These are phyloP conservation scores for Pittosporum tobira DNA, from an alignment of 129 eudicot species.

Conservation along the genomic window DNA sequence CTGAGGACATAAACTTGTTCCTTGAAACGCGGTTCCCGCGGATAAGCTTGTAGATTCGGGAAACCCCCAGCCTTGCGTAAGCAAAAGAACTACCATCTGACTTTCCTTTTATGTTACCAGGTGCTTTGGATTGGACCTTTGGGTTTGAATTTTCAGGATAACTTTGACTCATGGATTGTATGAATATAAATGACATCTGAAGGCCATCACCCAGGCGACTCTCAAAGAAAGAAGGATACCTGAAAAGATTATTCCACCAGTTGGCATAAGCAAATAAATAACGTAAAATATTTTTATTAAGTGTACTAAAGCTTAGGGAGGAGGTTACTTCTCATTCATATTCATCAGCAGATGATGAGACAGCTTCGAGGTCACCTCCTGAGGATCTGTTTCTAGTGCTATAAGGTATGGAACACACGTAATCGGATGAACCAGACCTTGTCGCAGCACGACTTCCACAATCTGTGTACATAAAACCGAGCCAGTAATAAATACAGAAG, in stretches of 20 bases:
- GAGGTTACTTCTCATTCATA: conserved; percentile 88
- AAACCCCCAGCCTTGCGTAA: conserved; percentile 72
- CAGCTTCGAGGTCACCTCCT: conserved; percentile 76
- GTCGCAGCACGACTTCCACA: conserved; percentile 81
- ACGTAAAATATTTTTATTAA: not conserved
- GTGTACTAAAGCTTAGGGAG: conserved; percentile 4
- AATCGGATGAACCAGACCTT: conserved; percentile 96
- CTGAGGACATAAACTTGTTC: conserved; percentile 89
- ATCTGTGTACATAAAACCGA: conserved; percentile 36
- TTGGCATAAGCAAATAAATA: conserved; percentile 14
- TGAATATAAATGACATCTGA: conserved; percentile 81
- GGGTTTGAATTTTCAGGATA: conserved; percentile 28
- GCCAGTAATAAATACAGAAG: not conserved
- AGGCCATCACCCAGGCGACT: conserved; percentile 99
- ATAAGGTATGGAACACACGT: conserved; percentile 92
- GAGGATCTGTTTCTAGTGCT: conserved; percentile 94
- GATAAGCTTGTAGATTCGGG: conserved; percentile 90
- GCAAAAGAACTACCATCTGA: conserved; percentile 47
- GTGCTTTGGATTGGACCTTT: conserved; percentile 39
- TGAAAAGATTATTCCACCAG: conserved; percentile 31
- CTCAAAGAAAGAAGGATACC: conserved; percentile 92
- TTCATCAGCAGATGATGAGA: conserved; percentile 96
- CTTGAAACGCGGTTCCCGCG: conserved; percentile 89
- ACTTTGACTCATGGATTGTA: conserved; percentile 55
- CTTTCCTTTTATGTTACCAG: conserved; percentile 45